These are phyloP conservation scores for Leccinum barrowsii DNA, from an alignment of 768 basidiomycete species.

Conservation along the genomic window DNA sequence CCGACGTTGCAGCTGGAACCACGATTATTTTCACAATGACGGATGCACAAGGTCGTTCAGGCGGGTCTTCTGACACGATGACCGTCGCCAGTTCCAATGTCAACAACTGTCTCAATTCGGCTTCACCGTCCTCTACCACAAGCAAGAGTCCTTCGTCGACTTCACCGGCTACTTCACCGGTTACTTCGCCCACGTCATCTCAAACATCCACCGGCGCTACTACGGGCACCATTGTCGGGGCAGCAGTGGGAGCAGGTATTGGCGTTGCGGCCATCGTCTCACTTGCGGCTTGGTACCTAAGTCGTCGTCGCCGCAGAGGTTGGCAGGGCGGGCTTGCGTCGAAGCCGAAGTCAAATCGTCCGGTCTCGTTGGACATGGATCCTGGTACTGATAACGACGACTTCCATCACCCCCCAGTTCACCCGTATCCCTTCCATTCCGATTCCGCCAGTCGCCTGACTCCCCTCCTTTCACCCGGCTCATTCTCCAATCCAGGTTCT, in stretches of 20 bases:
- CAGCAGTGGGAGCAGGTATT: conserved; percentile 48
- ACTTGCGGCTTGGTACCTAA: conserved; percentile 50
- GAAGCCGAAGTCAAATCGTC: conserved; percentile 28
- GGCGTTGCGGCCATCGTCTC: conserved; percentile 51
- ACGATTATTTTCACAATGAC: conserved; percentile 54
- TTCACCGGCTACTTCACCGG: conserved; percentile 6
- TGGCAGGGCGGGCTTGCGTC: conserved; percentile 30
- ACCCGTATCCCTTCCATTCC: conserved; percentile 31
- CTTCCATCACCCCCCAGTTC: conserved; percentile 33
- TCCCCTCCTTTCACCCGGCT: conserved; percentile 9
- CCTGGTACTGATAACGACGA: conserved; percentile 12
- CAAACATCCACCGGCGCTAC: conserved; percentile 30
- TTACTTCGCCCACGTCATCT: conserved; percentile 18
- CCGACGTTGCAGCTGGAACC: conserved; percentile 56
- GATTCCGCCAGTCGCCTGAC: conserved; percentile 17
- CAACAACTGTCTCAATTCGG: conserved; percentile 46
- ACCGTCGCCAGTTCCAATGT: conserved; percentile 47
- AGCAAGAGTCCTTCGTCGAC: conserved; percentile 23
- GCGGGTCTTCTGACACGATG: conserved; percentile 57
- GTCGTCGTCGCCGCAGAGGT: conserved; percentile 21
- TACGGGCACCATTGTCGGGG: conserved; percentile 45
- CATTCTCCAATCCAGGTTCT: background rate
- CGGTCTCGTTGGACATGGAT: conserved; percentile 39
- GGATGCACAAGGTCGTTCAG: conserved; percentile 47
- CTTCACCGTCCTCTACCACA: conserved; percentile 54